phyloP scores from a whole-genome alignment of 768 basidiomycete species.

The Lentinus brumalis region DNA sequence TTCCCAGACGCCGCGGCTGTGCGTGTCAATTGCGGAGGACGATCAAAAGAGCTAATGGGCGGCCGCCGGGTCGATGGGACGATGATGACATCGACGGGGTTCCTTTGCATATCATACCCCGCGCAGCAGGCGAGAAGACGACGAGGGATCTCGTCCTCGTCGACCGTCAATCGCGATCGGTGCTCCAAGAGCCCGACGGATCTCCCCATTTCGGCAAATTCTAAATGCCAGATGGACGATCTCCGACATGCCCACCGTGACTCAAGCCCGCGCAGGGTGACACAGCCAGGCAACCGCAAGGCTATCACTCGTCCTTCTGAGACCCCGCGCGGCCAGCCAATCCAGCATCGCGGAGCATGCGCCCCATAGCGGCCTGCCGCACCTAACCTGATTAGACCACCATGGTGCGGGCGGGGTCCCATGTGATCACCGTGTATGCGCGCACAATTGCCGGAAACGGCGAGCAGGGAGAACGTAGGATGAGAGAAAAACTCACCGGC shows the following conservation, averaged over 20 bases:
- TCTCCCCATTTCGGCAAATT: constrained; percentile 9
- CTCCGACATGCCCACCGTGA: constrained; percentile 14
- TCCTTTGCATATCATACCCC: background rate
- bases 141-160: constrained; percentile 8
- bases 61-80: background rate
- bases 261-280: constrained; percentile 2
- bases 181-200: constrained; percentile 11
- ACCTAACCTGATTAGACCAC: constrained; percentile 3
- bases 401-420: background rate
- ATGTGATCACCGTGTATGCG: background rate
- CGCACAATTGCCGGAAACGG: constrained; percentile 1
- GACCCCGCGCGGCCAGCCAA: constrained; percentile 12
- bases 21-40: background rate
- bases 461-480: background rate
- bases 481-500: constrained; percentile 60
- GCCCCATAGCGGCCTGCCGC: constrained; percentile 3
- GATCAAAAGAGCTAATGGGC: background rate
- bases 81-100: constrained; percentile 9
- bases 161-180: constrained; percentile 11
- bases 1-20: background rate
- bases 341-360: constrained; percentile 6
- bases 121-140: constrained; percentile 9
- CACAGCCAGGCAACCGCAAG: constrained; percentile 14
- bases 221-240: constrained; percentile 11
- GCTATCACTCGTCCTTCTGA: constrained; percentile 17